phyloP scores from a whole-genome alignment of 208 protist genomes.

The Balamuthia mandrillaris region DNA sequence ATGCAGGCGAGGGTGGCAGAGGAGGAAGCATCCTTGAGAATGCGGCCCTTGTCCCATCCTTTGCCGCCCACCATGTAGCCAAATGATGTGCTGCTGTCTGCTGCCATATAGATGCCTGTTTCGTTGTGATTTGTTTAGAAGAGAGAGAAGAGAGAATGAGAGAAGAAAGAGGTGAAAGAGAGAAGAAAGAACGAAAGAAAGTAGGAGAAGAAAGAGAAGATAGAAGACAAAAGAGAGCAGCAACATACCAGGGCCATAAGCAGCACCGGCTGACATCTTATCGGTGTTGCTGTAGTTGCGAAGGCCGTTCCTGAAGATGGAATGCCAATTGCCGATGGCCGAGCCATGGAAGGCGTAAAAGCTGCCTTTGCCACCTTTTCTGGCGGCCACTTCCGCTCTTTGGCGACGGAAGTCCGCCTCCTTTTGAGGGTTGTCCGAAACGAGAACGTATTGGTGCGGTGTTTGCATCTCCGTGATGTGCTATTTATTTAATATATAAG shows the following conservation, averaged over 20 bases:
- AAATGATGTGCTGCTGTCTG: neutral
- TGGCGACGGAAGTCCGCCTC: neutral
- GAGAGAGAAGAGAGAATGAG: neutral
- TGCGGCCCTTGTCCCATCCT: neutral
- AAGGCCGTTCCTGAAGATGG: constrained; percentile 27
- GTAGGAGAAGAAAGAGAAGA: neutral
- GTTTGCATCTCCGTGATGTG: constrained; percentile 28
- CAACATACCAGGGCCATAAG: constrained; percentile 2
- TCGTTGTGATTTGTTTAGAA: neutral
- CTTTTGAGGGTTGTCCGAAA: neutral
- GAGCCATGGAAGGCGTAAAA: constrained; percentile 36
- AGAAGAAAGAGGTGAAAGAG: neutral
- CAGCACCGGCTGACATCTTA: constrained; percentile 14
- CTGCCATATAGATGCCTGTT: constrained; percentile 33
- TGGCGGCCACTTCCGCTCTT: neutral
- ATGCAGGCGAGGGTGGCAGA: neutral
- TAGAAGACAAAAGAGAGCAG: neutral
- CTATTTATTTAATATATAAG: neutral
- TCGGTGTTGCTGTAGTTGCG: constrained; percentile 35
- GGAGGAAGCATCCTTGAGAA: neutral
- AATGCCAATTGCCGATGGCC: constrained; percentile 34
- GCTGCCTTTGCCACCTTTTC: neutral
- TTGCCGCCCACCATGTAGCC: neutral
- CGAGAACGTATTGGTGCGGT: constrained; percentile 12
- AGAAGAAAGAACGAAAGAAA: neutral